Percentiles rank a stretch among this genome's conserved stretches.
Conservation (phyloP, 2,329 filamentous ascomycete species). For the Aspergillus brunneoviolaceus region DNA sequence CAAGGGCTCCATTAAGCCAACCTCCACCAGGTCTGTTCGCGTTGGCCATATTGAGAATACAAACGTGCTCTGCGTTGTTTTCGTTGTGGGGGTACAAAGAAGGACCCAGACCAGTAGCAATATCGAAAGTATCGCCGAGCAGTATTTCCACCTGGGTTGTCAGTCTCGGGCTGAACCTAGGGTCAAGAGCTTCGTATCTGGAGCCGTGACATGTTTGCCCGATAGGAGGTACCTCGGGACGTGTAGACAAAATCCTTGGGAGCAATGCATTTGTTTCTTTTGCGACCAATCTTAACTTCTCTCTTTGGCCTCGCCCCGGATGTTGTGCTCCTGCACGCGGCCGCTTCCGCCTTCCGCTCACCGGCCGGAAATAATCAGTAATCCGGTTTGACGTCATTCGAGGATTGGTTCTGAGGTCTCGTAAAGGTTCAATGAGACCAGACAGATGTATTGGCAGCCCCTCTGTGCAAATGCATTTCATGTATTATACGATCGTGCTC, state of each 20-base stretch:
- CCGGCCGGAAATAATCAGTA: slow-evolving; percentile 1
- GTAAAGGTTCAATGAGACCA: not conserved
- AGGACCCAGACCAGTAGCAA: slow-evolving; percentile 47
- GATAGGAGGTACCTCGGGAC: slow-evolving; percentile 43
- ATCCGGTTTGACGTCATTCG: not conserved
- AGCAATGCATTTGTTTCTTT: slow-evolving; percentile 51
- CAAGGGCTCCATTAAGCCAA: slow-evolving; percentile 60
- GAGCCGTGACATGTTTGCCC: slow-evolving; percentile 42
- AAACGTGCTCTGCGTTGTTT: slow-evolving; percentile 46
- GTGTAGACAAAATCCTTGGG: slow-evolving; percentile 47
- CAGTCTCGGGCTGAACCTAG: slow-evolving; percentile 45
- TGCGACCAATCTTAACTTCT: slow-evolving; percentile 44
- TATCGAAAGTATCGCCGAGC: slow-evolving; percentile 59
- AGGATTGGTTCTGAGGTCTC: not conserved
- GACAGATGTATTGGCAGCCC: too few relatives aligned
- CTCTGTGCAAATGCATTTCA: not conserved
- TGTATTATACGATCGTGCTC: not conserved
- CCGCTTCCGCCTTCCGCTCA: not conserved
- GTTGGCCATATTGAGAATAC: slow-evolving; percentile 67
- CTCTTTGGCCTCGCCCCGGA: slow-evolving; percentile 9
- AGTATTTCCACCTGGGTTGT: slow-evolving; percentile 50
- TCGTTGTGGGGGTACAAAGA: not conserved
- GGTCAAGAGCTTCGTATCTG: slow-evolving; percentile 42
- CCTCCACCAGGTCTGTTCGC: slow-evolving; percentile 60
- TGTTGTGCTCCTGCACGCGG: not conserved